These are phyloP conservation scores for Selaginella tamariscina DNA, from an alignment of 75 land plant species.

Conservation along the genomic window DNA sequence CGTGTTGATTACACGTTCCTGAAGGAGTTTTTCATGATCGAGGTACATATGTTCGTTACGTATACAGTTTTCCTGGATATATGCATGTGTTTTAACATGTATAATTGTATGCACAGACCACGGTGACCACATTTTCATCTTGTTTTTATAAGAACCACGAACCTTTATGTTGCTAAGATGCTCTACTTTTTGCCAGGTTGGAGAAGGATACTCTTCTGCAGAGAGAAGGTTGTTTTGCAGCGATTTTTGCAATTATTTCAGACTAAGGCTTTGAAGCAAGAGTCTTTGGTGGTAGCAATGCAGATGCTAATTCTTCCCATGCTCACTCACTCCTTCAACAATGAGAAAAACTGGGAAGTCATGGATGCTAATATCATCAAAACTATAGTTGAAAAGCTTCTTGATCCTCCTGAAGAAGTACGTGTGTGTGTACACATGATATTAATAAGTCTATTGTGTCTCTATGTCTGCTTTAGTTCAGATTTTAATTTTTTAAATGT, in stretches of 20 bases:
- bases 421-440: not conserved
- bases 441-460: too few relatives aligned
- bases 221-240: conserved; percentile 67
- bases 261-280: conserved; percentile 65
- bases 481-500: not conserved
- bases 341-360: conserved; percentile 91
- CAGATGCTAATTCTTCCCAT: conserved; percentile 99
- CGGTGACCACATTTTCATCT: too few relatives aligned
- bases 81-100: too few relatives aligned
- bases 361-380: conserved; percentile 73
- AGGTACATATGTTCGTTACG: conserved; percentile 46
- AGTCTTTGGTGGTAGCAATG: conserved; percentile 88
- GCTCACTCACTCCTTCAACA: conserved; percentile 89
- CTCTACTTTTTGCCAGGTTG: conserved; percentile 47
- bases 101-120: too few relatives aligned
- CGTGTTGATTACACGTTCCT: conserved; percentile 94
- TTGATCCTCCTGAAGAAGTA: conserved; percentile 99
- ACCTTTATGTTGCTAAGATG: not conserved
- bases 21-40: conserved; percentile 93
- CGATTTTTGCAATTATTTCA: conserved; percentile 86
- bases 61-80: too few relatives aligned
- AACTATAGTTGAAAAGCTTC: conserved; percentile 90
- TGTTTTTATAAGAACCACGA: too few relatives aligned
- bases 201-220: conserved; percentile 87
- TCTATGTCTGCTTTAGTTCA: too few relatives aligned